phyloP scores from a whole-genome alignment of 768 basidiomycete species.

The Tulasnella sp. region DNA sequence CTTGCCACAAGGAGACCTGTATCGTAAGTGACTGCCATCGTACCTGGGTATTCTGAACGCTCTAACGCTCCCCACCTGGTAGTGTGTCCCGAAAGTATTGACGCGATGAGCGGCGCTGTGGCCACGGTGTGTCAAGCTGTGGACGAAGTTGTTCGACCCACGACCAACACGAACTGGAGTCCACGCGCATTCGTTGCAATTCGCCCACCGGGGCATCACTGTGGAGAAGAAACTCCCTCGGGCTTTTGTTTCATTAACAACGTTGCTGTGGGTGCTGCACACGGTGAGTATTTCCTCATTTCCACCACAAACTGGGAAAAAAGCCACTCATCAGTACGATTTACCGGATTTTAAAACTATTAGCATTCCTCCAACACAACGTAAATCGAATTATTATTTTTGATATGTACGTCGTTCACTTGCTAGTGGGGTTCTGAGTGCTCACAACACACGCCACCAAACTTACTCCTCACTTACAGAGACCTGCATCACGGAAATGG shows the following conservation, averaged over 20 bases:
- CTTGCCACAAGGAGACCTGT: constrained; percentile 78
- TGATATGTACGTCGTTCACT: constrained; percentile 58
- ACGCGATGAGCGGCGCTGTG: constrained; percentile 78
- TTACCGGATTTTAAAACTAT: background rate
- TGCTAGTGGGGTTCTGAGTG: background rate
- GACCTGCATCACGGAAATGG: constrained; percentile 95
- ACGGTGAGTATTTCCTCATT: constrained; percentile 56
- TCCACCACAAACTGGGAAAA: background rate
- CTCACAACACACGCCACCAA: background rate
- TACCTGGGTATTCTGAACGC: background rate
- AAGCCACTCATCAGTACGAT: background rate
- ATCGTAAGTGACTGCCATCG: constrained; percentile 57
- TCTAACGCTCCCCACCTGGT: constrained; percentile 15
- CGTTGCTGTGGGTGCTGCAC: constrained; percentile 84
- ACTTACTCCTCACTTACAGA: background rate
- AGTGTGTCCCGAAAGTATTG: constrained; percentile 80
- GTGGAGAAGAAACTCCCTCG: constrained; percentile 83
- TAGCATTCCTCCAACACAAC: constrained; percentile 80
- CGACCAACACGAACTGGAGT: background rate
- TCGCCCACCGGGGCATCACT: constrained; percentile 93
- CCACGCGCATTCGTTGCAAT: constrained; percentile 69
- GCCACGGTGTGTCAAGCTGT: constrained; percentile 89
- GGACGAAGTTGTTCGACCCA: constrained; percentile 53
- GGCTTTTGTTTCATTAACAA: constrained; percentile 98
- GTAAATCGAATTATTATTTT: constrained; percentile 81